These are phyloP conservation scores for Lactarius trivialis DNA, from an alignment of 768 basidiomycete species.

Conservation along the genomic window DNA sequence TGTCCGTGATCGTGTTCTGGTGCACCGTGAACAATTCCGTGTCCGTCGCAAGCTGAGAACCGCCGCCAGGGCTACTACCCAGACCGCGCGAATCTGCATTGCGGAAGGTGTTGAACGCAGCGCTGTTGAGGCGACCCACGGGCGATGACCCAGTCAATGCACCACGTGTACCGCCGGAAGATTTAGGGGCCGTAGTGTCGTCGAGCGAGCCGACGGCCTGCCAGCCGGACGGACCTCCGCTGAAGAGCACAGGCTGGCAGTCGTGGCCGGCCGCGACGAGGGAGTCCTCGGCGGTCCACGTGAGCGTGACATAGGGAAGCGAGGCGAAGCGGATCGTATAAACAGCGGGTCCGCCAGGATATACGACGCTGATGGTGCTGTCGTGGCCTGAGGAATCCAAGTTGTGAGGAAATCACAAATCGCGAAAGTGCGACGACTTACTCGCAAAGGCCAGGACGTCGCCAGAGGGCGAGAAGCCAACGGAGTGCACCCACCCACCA, in stretches of 20 bases:
- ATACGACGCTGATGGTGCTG: slow-evolving; percentile 87
- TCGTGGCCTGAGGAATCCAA: slow-evolving; percentile 69
- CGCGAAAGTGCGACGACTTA: slow-evolving; percentile 39
- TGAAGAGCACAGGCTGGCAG: slow-evolving; percentile 89
- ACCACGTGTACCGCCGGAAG: slow-evolving; percentile 40
- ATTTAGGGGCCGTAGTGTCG: slow-evolving; percentile 50
- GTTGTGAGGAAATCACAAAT: slow-evolving; percentile 11
- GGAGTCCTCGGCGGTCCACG: slow-evolving; percentile 77
- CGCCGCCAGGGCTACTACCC: slow-evolving; percentile 29
- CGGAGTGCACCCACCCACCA: slow-evolving; percentile 96
- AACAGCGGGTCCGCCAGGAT: slow-evolving; percentile 71
- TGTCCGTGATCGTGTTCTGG: slow-evolving; percentile 96
- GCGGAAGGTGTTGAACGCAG: slow-evolving; percentile 91
- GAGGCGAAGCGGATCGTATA: slow-evolving; percentile 70
- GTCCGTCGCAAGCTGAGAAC: slow-evolving; percentile 36
- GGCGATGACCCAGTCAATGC: slow-evolving; percentile 43
- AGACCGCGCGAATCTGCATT: slow-evolving; percentile 80
- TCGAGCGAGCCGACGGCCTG: slow-evolving; percentile 74
- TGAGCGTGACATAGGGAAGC: slow-evolving; percentile 77
- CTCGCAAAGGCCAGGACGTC: slow-evolving; percentile 89
- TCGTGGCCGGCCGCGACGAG: slow-evolving; percentile 95
- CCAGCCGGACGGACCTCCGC: slow-evolving; percentile 75
- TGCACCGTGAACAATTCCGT: slow-evolving; percentile 87
- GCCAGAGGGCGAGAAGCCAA: slow-evolving; percentile 96
- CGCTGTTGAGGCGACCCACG: slow-evolving; percentile 70